These are phyloP conservation scores for Nidula niveotomentosa DNA, from an alignment of 1,284 basidiomycete genomes.

Conservation along the genomic window DNA sequence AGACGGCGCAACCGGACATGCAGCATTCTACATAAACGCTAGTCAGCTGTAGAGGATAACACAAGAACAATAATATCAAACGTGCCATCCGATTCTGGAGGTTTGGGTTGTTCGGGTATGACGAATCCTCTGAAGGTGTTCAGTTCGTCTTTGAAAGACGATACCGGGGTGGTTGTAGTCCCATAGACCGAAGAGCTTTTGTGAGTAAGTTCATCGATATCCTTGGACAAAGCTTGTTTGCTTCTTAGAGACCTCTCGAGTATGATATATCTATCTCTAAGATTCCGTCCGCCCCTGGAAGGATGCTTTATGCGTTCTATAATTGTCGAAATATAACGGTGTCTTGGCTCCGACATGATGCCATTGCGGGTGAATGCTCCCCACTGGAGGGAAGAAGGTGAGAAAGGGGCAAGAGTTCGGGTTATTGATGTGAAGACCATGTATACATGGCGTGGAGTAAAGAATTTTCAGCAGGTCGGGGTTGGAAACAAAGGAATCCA, in stretches of 20 bases:
- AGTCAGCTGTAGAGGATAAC: too few species aligned
- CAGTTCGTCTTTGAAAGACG: conserved; percentile 6
- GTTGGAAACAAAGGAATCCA: too few species aligned
- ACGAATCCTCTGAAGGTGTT: conserved; percentile 52
- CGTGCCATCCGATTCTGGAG: conserved; percentile 66
- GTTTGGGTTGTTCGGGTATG: conserved; percentile 58
- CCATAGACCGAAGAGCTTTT: conserved; percentile 5
- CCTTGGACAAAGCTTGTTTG: conserved; percentile 36
- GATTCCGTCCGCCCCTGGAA: conserved; percentile 31
- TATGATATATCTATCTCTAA: conserved; percentile 46
- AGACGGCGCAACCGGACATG: conserved; percentile 89
- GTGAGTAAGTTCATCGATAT: conserved; percentile 21
- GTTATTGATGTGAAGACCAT: too few species aligned
- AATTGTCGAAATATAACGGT: too few species aligned
- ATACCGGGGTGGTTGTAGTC: not conserved
- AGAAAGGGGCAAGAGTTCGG: too few species aligned
- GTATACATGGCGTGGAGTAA: too few species aligned
- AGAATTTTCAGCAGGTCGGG: too few species aligned
- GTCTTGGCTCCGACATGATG: too few species aligned
- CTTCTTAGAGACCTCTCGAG: conserved; percentile 55
- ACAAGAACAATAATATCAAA: not conserved
- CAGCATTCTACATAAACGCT: conserved; percentile 67
- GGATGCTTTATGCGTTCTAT: not conserved
- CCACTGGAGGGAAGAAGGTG: too few species aligned
- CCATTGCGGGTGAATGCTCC: too few species aligned